Percentiles rank a stretch among this genome's conserved stretches.
These are phyloP conservation scores for Pythium sp. DNA, from an alignment of 352 stramenopile genomes.

Conservation along the genomic window DNA sequence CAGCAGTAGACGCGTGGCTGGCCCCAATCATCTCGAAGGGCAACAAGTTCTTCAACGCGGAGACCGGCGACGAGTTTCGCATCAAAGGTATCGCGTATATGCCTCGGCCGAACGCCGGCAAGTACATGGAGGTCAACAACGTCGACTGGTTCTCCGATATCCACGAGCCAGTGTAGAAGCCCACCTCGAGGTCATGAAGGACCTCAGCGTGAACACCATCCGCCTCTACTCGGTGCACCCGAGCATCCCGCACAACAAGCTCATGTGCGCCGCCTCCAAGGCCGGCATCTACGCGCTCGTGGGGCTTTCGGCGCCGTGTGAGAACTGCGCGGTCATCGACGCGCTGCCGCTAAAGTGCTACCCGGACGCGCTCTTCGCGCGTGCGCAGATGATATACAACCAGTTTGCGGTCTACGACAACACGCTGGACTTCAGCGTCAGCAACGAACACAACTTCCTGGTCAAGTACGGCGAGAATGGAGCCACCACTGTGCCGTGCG, in stretches of 20 bases:
- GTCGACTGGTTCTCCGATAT: conserved; percentile 57
- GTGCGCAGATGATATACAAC: conserved; percentile 48
- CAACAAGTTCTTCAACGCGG: conserved; percentile 67
- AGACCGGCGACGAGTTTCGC: conserved; percentile 44
- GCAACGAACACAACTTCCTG: conserved; percentile 49
- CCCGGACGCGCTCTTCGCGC: conserved; percentile 34
- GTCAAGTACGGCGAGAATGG: conserved; percentile 23
- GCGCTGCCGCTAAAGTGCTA: conserved; percentile 41
- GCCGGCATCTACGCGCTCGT: conserved; percentile 50
- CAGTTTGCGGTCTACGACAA: conserved; percentile 63
- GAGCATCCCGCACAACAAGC: conserved; percentile 51
- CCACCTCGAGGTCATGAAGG: conserved; percentile 48
- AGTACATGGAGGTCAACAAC: conserved; percentile 31
- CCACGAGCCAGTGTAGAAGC: conserved; percentile 43
- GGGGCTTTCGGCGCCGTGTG: conserved; percentile 36
- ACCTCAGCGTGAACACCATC: conserved; percentile 64
- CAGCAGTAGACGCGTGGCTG: conserved; percentile 10
- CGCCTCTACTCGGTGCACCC: conserved; percentile 70
- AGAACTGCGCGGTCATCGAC: conserved; percentile 29
- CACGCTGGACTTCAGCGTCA: conserved; percentile 42
- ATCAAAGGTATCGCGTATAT: conserved; percentile 65
- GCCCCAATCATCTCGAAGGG: conserved; percentile 39
- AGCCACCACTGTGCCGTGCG: conserved; percentile 33
- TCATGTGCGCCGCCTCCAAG: conserved; percentile 59
- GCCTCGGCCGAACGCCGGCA: conserved; percentile 51